Evolutionary conservation across 768 basidiomycete species (phyloP).

Genomic region (Cystobasidium tubakii): DNA sequence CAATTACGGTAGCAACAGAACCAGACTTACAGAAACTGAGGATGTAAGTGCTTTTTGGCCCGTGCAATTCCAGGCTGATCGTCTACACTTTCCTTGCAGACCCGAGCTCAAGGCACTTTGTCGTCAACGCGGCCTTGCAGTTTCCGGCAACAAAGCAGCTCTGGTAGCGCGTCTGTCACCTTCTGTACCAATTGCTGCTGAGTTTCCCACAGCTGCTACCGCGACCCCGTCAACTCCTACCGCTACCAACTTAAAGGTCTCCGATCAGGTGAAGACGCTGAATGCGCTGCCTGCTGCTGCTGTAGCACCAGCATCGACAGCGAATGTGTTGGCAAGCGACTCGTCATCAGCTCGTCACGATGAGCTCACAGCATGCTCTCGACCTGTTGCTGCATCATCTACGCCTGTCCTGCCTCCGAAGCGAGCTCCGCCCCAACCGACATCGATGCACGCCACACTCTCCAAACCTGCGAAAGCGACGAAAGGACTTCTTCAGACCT

Average conservation of each 20-base stretch:
- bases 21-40: neutral
- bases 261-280: no score
- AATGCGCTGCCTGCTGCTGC: no score
- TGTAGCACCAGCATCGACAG: no score
- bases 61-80: neutral
- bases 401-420: neutral
- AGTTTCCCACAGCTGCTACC: neutral
- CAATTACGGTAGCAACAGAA: no score
- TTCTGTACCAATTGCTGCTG: neutral
- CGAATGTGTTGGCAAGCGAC: no score
- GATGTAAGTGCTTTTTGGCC: neutral
- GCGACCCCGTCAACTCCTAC: neutral
- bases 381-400: no score
- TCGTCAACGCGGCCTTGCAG: neutral
- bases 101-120: constrained; percentile 11
- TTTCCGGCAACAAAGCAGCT: neutral
- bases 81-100: neutral
- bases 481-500: neutral
- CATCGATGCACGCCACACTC: no score
- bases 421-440: neutral
- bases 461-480: neutral
- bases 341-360: no score
- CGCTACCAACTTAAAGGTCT: no score
- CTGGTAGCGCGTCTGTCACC: neutral
- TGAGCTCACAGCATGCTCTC: no score